These are phyloP conservation scores for Cyberlindnera veronae DNA, from an alignment of 805 yeast genomes.

Conservation along the genomic window DNA sequence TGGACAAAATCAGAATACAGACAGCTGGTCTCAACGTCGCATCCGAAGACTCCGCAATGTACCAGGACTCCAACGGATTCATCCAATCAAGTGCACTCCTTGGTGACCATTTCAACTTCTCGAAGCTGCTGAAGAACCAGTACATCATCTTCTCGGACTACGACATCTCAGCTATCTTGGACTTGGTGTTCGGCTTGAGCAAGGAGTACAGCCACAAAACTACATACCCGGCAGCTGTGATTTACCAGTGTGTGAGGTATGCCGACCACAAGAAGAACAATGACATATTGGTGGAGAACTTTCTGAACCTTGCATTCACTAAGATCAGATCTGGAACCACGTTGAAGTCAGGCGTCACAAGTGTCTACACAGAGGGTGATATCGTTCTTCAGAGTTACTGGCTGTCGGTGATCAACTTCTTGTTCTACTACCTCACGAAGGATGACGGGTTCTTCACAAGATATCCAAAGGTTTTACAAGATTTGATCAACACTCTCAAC, in stretches of 20 bases:
- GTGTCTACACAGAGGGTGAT: constrained; percentile 47
- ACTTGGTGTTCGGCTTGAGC: constrained; percentile 56
- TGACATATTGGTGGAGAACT: constrained; percentile 50
- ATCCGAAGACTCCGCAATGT: constrained; percentile 24
- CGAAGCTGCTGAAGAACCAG: constrained; percentile 51
- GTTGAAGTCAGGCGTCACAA: constrained; percentile 56
- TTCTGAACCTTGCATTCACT: constrained; percentile 57
- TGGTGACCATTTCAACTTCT: constrained; percentile 49
- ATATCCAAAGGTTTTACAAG: constrained; percentile 61
- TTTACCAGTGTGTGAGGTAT: constrained; percentile 68
- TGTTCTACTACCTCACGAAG: constrained; percentile 72
- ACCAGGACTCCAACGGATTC: constrained; percentile 21
- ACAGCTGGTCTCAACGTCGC: constrained; percentile 31
- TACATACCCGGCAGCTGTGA: constrained; percentile 61
- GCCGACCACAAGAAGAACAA: constrained; percentile 58
- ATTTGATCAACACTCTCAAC: constrained; percentile 50
- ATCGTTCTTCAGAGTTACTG: constrained; percentile 78
- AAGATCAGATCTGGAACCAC: constrained; percentile 59
- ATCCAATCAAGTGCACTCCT: constrained; percentile 14
- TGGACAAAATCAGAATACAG: constrained; percentile 35
- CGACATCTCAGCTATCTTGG: constrained; percentile 69
- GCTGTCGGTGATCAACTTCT: constrained; percentile 75
- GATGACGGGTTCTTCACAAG: constrained; percentile 55
- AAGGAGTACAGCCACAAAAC: constrained; percentile 46
- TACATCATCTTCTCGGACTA: constrained; percentile 60